phyloP scores from a whole-genome alignment of 495 filamentous ascomycete species.

The Penicillium flavigenum region DNA sequence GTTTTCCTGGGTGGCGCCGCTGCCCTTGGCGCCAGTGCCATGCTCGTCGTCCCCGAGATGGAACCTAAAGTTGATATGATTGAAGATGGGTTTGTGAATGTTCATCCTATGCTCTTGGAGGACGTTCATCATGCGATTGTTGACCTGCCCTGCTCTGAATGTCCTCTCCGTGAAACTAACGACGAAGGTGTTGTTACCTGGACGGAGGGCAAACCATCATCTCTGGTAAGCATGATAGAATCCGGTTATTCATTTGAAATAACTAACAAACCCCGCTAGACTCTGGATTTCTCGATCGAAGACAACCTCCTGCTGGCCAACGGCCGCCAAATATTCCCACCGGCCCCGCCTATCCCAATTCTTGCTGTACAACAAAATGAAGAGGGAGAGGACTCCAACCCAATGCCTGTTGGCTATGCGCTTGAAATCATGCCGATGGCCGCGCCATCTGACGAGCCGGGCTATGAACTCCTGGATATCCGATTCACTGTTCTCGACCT shows the following conservation, averaged over 20 bases:
- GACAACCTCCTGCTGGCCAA: constrained; percentile 48
- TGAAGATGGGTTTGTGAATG: constrained; percentile 27
- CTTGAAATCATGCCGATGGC: constrained; percentile 42
- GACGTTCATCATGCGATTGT: constrained; percentile 35
- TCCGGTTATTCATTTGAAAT: not conserved
- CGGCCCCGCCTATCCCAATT: constrained; percentile 35
- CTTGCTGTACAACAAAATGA: constrained; percentile 37
- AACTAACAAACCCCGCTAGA: constrained; percentile 20
- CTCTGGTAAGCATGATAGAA: constrained; percentile 36
- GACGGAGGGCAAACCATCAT: constrained; percentile 39
- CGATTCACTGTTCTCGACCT: constrained; percentile 52
- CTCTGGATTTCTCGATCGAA: constrained; percentile 45
- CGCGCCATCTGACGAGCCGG: constrained; percentile 29
- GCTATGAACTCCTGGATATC: constrained; percentile 36
- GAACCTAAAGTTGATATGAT: constrained; percentile 30
- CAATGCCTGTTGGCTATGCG: constrained; percentile 43
- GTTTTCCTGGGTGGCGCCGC: constrained; percentile 42
- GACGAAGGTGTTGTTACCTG: constrained; percentile 36
- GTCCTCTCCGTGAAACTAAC: constrained; percentile 42
- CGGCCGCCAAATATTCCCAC: constrained; percentile 51
- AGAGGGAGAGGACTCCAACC: constrained; percentile 38
- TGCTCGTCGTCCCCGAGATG: constrained; percentile 48
- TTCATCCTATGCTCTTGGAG: constrained; percentile 32
- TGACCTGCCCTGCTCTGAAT: constrained; percentile 46
- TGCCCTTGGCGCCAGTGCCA: constrained; percentile 46